Conservation (phyloP, 2,329 filamentous ascomycete genomes). For the Mycosphaerelloides madeirae region DNA sequence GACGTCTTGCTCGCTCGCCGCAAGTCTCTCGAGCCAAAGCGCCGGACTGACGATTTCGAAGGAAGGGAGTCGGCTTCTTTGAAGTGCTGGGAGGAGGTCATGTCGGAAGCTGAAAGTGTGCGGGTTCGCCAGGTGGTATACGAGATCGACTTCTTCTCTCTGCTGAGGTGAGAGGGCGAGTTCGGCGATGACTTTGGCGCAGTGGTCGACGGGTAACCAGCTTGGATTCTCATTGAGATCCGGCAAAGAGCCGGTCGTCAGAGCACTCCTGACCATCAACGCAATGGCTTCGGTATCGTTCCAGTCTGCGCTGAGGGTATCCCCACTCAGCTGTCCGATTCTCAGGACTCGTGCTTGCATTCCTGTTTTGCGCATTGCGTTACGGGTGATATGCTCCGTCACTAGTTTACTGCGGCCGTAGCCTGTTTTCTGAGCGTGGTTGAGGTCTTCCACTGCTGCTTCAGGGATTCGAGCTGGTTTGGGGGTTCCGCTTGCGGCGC, state of each 20-base stretch:
- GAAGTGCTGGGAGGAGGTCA: conserved; percentile 21
- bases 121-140: conserved; percentile 35
- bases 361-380: conserved; percentile 28
- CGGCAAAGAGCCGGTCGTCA: conserved; percentile 37
- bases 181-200: conserved; percentile 27
- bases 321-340: conserved; percentile 29
- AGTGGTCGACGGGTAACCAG: conserved; percentile 44
- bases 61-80: conserved; percentile 16
- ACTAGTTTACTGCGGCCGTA: conserved; percentile 39
- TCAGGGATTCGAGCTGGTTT: conserved; percentile 29
- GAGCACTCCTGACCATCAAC: conserved; percentile 39
- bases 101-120: conserved; percentile 20
- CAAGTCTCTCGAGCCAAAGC: conserved; percentile 15
- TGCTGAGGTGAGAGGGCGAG: conserved; percentile 4
- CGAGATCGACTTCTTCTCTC: conserved; percentile 14
- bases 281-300: conserved; percentile 42
- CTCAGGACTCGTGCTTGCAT: conserved; percentile 23
- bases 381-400: conserved; percentile 29
- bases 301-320: conserved; percentile 31
- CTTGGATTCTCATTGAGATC: conserved; percentile 36
- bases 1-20: conserved; percentile 16
- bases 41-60: conserved; percentile 19
- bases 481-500: conserved; percentile 19
- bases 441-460: conserved; percentile 23
- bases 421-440: conserved; percentile 27